phyloP scores from a whole-genome alignment of 2,329 filamentous ascomycete species.

The Arthrobotrys entomopaga region DNA sequence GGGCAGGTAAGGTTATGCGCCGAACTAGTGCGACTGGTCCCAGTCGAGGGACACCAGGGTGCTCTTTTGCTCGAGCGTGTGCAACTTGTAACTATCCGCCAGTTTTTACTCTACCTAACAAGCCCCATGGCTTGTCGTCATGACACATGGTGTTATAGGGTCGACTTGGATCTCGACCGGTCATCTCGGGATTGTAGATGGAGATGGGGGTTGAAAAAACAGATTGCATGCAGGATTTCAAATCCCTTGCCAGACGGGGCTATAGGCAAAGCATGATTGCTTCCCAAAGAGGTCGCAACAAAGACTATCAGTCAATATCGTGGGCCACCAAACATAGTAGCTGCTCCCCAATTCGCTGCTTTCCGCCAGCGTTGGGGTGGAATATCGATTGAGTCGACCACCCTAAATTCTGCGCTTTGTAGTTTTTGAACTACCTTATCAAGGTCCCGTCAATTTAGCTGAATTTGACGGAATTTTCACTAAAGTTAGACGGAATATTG shows the following conservation, averaged over 20 bases:
- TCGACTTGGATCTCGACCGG: constrained; percentile 36
- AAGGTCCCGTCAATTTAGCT: constrained; percentile 13
- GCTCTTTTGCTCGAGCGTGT: constrained; percentile 28
- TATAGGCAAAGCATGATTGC: constrained; percentile 45
- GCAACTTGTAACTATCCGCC: constrained; percentile 50
- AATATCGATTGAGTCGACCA: constrained; percentile 17
- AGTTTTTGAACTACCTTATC: not conserved
- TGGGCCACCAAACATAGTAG: constrained; percentile 23
- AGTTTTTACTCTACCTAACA: constrained; percentile 36
- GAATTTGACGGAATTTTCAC: constrained; percentile 45
- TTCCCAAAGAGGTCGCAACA: constrained; percentile 49
- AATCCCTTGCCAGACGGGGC: constrained; percentile 51
- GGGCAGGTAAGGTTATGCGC: constrained; percentile 53
- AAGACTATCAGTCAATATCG: constrained; percentile 53
- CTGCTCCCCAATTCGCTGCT: constrained; percentile 39
- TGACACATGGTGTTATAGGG: constrained; percentile 48
- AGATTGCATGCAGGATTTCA: constrained; percentile 50
- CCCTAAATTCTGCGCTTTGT: constrained; percentile 21
- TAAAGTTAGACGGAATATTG: constrained; percentile 26
- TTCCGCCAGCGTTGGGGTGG: constrained; percentile 3
- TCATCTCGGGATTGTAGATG: constrained; percentile 39
- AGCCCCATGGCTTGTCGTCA: constrained; percentile 53
- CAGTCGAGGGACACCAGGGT: constrained; percentile 39
- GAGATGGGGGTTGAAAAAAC: constrained; percentile 19
- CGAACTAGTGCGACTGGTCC: constrained; percentile 54